Base-by-base conservation (phyloP, 495 filamentous ascomycete genomes). In the Cladorrhinum samala region DNA sequence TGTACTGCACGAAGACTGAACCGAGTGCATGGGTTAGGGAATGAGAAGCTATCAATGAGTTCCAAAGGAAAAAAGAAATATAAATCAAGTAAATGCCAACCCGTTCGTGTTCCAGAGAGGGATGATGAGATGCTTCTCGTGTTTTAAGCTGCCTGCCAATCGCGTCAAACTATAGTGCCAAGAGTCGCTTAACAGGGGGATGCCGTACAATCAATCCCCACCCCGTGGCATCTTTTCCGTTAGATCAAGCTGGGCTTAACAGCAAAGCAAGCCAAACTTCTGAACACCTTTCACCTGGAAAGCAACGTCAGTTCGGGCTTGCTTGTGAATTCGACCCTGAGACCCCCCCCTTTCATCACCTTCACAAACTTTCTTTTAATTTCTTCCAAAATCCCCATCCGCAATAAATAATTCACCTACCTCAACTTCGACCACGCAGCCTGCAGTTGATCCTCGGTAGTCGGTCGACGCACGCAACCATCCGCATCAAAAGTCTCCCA, bases 201-300 rank as follows among this genome's bases (percentile, higher is more conserved):
- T 44, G 19, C 30, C 51, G 42, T 53, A 46, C 50, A 13, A 19
- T 24, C 50, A 13, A 19, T 24, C 50, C 49, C 57, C 49, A 54
- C 41, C 41, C 47, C 33, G 19, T 56, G 61, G 61, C 57, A 64
- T 27, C 57, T 60, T 60, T 60, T 56, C 60, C 57, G 61, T 46
- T 43, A 57, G 54, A 55, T 50, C 39, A 30, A 39, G 47, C 52
- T 42, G 49, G 58, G 33, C 40, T 59, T 23, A 52, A 41, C 37
- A 46, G 11, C 36, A 53, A 48, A 49, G 49, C 25, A 38, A 50
- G 48, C 52, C 59, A 50, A 65, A 58, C 62, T 63, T 67, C 57
- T 67, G 64, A 63, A 68, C 65, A 68, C 65, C 65, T 68, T 68
- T 61, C 65, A 66, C 62, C 62, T n/a, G n/a, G n/a, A n/a, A n/a